A percentile compares a stretch with the other conserved stretches of the same genome.
phyloP scores from a whole-genome alignment of 139 green algal species.

The Coccomyxa sp. region DNA sequence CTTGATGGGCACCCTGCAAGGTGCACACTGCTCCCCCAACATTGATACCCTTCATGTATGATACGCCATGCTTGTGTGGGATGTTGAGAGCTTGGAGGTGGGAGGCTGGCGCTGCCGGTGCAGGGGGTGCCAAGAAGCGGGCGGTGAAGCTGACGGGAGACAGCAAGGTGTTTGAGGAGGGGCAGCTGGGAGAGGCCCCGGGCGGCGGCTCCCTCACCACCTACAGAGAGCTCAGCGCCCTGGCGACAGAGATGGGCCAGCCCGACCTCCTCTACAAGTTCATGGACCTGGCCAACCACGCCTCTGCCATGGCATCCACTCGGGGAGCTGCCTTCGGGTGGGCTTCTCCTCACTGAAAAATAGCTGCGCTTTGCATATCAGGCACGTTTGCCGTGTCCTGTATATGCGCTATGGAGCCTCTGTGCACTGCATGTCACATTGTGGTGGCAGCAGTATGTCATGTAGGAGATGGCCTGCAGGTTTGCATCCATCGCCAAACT shows the following conservation, averaged over 20 bases:
- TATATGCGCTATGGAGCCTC: not conserved
- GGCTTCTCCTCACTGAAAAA: not conserved
- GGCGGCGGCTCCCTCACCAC: slow-evolving; percentile 62
- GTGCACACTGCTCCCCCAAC: not conserved
- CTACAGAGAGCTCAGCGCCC: slow-evolving; percentile 85
- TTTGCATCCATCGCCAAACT: slow-evolving; percentile 79
- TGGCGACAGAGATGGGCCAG: slow-evolving; percentile 88
- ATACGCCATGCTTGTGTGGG: not conserved
- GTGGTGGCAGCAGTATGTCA: not conserved
- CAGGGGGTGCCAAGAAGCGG: slow-evolving; percentile 36
- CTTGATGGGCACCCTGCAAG: slow-evolving; percentile 47
- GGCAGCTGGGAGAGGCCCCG: slow-evolving; percentile 34
- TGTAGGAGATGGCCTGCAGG: too few relatives aligned
- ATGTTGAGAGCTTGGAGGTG: too few relatives aligned
- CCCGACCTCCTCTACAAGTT: slow-evolving; percentile 87
- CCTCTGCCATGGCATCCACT: slow-evolving; percentile 57
- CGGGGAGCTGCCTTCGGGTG: slow-evolving; percentile 79
- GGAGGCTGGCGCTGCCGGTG: not conserved
- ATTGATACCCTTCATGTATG: not conserved
- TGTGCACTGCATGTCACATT: not conserved
- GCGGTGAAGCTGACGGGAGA: slow-evolving; percentile 64
- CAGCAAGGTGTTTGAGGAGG: slow-evolving; percentile 69
- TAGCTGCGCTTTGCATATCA: not conserved
- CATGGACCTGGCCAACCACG: slow-evolving; percentile 83
- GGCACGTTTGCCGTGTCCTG: not conserved